These are phyloP conservation scores for Astraeus odoratus DNA, from an alignment of 768 basidiomycete species.

Conservation along the genomic window DNA sequence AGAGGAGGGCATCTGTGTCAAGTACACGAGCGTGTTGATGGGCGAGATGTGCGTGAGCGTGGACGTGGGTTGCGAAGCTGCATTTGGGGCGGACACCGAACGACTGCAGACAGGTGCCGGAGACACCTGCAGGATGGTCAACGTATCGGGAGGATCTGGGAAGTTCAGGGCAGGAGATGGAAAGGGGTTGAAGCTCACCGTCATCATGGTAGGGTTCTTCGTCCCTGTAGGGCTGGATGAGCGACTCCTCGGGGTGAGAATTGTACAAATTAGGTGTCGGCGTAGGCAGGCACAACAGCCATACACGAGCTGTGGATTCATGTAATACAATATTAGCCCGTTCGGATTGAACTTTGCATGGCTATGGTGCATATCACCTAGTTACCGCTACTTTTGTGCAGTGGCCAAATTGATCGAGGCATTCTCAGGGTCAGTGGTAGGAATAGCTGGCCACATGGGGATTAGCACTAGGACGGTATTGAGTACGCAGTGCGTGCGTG, in stretches of 20 bases:
- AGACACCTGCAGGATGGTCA: conserved; percentile 18
- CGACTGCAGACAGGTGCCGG: conserved; percentile 36
- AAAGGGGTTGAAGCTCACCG: conserved; percentile 34
- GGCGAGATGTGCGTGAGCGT: conserved; percentile 48
- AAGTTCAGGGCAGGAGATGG: conserved; percentile 6
- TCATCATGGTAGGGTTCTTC: conserved; percentile 57
- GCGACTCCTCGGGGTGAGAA: conserved; percentile 44
- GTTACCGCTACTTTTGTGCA: too few species aligned
- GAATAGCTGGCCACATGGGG: too few species aligned
- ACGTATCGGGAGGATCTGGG: conserved; percentile 3
- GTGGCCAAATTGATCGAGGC: too few species aligned
- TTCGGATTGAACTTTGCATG: too few species aligned
- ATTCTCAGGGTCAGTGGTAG: too few species aligned
- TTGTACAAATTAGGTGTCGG: too few species aligned
- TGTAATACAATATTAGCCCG: too few species aligned
- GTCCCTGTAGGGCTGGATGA: conserved; percentile 29
- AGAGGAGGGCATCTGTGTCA: conserved; percentile 67
- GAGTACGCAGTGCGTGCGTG: too few species aligned
- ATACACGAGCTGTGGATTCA: too few species aligned
- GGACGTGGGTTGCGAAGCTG: conserved; percentile 33
- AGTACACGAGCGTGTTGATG: conserved; percentile 28
- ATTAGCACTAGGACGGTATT: too few species aligned
- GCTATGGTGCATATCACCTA: too few species aligned
- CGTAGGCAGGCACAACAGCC: too few species aligned
- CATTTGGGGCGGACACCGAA: conserved; percentile 30